A percentile compares a stretch with the other conserved stretches of the same genome.
Conservation (phyloP, 768 basidiomycete genomes). For the Lactarius psammicola region DNA sequence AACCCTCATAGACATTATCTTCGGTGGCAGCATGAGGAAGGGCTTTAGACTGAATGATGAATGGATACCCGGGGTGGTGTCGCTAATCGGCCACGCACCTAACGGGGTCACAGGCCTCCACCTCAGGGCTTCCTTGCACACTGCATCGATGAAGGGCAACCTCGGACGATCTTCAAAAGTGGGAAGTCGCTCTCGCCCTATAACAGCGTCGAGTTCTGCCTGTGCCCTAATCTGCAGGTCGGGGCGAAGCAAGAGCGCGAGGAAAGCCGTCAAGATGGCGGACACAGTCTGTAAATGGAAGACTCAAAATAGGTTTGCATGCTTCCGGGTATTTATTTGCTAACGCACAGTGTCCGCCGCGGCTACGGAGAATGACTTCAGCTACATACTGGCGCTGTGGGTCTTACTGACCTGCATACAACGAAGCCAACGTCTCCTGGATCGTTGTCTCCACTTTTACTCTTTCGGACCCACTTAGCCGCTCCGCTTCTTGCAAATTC, state of each 20-base stretch:
- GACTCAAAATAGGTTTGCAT: not conserved
- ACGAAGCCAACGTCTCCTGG: not conserved
- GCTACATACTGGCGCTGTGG: too few species aligned
- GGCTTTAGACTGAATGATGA: not conserved
- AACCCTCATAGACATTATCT: constrained; percentile 34
- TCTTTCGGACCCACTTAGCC: not conserved
- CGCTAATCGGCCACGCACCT: constrained; percentile 7
- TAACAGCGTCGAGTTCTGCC: constrained; percentile 33
- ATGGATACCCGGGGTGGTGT: not conserved
- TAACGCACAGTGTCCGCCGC: constrained; percentile 11
- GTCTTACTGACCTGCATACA: constrained; percentile 8
- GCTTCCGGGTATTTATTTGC: not conserved
- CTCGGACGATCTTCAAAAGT: constrained; percentile 30
- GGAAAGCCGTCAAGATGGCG: constrained; percentile 31
- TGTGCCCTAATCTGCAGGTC: constrained; percentile 33
- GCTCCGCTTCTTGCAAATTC: not conserved
- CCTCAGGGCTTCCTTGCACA: constrained; percentile 32
- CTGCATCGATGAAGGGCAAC: constrained; percentile 31
- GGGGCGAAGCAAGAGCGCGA: constrained; percentile 32
- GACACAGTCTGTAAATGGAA: constrained; percentile 26
- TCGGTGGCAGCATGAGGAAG: constrained; percentile 29
- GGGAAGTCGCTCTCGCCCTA: constrained; percentile 33
- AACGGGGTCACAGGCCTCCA: constrained; percentile 31
- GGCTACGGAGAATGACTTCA: constrained; percentile 2
- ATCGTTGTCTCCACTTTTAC: not conserved